Evolutionary conservation across 495 filamentous ascomycete species (phyloP).

Genomic region (Melanomma pulvis-pyrius): DNA sequence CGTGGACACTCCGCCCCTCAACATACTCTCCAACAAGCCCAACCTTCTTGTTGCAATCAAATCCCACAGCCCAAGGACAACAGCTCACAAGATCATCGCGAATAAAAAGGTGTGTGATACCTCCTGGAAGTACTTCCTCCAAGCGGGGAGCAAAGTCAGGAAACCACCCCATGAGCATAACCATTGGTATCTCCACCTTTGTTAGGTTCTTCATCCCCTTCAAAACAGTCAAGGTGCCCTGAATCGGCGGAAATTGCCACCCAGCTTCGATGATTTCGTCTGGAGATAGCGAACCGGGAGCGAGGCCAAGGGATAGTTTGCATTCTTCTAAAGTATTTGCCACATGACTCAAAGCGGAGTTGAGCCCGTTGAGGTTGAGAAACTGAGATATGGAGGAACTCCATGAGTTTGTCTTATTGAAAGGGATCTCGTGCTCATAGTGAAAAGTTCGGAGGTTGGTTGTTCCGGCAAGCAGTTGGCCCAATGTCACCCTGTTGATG

Average conservation of each 20-base stretch:
- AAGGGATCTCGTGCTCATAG: slow-evolving; percentile 11
- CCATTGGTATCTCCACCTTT: slow-evolving; percentile 1
- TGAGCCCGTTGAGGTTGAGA: slow-evolving; percentile 14
- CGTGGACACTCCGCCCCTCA: neutral
- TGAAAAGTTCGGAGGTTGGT: slow-evolving; percentile 1
- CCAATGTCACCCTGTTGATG: slow-evolving; percentile 13
- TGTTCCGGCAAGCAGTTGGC: slow-evolving; percentile 4
- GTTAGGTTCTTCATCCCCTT: slow-evolving; percentile 9
- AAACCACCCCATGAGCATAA: slow-evolving; percentile 13
- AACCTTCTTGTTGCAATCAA: slow-evolving; percentile 16
- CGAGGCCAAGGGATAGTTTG: slow-evolving; percentile 6
- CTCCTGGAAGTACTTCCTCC: slow-evolving; percentile 5
- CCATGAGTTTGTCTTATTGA: neutral
- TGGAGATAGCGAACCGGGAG: slow-evolving; percentile 9
- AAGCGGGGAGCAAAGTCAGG: slow-evolving; percentile 13
- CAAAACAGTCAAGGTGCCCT: slow-evolving; percentile 19
- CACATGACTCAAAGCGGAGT: slow-evolving; percentile 1
- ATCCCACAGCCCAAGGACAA: slow-evolving; percentile 11
- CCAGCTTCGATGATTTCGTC: slow-evolving; percentile 4
- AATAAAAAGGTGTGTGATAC: neutral
- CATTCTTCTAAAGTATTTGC: neutral
- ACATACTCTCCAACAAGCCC: slow-evolving; percentile 7
- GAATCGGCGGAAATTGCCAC: slow-evolving; percentile 3
- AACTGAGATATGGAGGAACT: neutral
- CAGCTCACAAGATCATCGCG: slow-evolving; percentile 12